Conservation (phyloP, 1,284 basidiomycete species). For the Naganishia sp. region DNA sequence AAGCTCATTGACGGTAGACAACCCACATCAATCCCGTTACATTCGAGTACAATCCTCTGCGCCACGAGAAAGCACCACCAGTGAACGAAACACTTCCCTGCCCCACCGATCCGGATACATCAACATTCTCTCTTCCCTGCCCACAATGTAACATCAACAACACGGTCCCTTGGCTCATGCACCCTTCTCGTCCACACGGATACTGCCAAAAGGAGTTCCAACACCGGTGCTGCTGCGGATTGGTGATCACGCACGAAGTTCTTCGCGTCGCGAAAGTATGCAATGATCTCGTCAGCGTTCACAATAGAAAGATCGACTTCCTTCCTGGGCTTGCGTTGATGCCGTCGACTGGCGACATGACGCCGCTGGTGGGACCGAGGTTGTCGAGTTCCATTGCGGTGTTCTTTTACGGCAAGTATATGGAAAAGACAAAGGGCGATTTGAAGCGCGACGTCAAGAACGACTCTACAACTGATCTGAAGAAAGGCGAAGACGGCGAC, state of each 20-base stretch:
- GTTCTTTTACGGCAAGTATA: background rate
- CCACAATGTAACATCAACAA: conserved; percentile 24
- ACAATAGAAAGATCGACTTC: conserved; percentile 52
- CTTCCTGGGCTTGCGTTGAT: conserved; percentile 28
- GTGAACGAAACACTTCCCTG: conserved; percentile 14
- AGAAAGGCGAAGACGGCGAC: background rate
- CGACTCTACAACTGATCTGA: no score
- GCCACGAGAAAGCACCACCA: background rate
- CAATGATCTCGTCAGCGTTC: conserved; percentile 65
- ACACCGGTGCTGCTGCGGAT: conserved; percentile 26
- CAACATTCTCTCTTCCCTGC: conserved; percentile 30
- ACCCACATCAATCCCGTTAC: conserved; percentile 30
- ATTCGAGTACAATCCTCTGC: conserved; percentile 18
- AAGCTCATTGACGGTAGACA: conserved; percentile 1
- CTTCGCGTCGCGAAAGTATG: conserved; percentile 58
- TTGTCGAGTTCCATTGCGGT: conserved; percentile 3
- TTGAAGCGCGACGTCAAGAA: no score
- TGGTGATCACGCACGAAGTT: conserved; percentile 32
- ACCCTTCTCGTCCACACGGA: conserved; percentile 6
- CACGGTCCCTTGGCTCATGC: conserved; percentile 23
- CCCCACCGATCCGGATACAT: conserved; percentile 17
- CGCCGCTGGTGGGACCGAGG: background rate
- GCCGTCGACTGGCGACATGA: conserved; percentile 22
- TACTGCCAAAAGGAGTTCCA: conserved; percentile 30
- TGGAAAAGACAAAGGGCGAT: no score